Evolutionary conservation across 768 basidiomycete genomes (phyloP).

Genomic region (Omphalotus guepiniiformis): DNA sequence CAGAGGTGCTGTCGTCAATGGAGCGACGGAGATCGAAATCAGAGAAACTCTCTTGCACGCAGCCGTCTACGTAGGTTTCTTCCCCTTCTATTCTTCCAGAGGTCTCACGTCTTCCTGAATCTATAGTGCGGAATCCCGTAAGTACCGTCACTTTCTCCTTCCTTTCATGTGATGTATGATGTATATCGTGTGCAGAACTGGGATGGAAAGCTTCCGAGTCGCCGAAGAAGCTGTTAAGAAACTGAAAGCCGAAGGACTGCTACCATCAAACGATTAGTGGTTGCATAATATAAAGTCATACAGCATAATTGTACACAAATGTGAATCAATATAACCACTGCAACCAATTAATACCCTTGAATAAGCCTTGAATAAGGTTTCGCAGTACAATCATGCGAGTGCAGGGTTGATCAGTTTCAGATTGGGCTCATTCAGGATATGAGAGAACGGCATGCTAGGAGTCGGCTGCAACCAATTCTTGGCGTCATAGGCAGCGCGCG

Average conservation of each 20-base stretch:
- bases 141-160: background rate
- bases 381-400: conserved; percentile 4
- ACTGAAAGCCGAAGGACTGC: conserved; percentile 33
- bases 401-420: conserved; percentile 8
- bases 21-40: conserved; percentile 39
- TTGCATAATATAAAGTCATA: background rate
- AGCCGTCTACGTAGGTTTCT: conserved; percentile 27
- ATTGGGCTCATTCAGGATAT: conserved; percentile 33
- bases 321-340: background rate
- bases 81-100: background rate
- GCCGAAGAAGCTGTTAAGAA: conserved; percentile 35
- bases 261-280: conserved; percentile 6
- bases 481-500: conserved; percentile 70
- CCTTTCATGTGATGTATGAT: background rate
- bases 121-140: conserved; percentile 30
- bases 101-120: background rate
- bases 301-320: background rate
- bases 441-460: conserved; percentile 73
- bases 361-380: conserved; percentile 11
- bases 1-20: conserved; percentile 42
- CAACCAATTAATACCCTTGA: conserved; percentile 25
- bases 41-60: conserved; percentile 40
- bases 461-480: conserved; percentile 98
- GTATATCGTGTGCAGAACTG: conserved; percentile 21
- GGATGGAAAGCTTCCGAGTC: conserved; percentile 37